Base-by-base conservation (phyloP, 495 filamentous ascomycete species). In the Podospora appendiculata region DNA sequence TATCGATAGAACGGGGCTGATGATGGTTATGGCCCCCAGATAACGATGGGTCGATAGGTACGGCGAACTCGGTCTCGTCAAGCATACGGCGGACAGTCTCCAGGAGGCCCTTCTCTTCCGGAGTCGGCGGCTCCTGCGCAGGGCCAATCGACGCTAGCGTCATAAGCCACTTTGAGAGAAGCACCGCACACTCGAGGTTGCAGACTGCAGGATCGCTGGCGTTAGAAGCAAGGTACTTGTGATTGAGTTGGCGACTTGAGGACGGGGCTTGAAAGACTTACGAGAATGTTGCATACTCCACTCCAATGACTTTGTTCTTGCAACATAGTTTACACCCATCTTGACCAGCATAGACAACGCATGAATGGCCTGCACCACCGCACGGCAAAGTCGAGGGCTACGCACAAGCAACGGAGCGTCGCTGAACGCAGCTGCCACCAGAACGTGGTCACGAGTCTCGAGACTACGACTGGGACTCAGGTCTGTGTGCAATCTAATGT, bases 1-100 rank as follows among this genome's bases (percentile, higher is more conserved):
- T 54, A 52, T 76, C 73, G 53, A 68, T 58, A 7, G 59, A 64
- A 14, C 56, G 55, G 3, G 67, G 64, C 13, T 61, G 62, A 14
- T 66, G 59, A 46, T 71, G 67, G 35, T 50, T 39, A 19, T 57
- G 46, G 40, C 43, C 42, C 8, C 52, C 52, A 4, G 65, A 72
- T 34, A 74, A 66, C 3, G 71, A 72, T 3, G 74, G 74, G 41
- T 78, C 75, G 45, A 78, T 69, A 2, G 74, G 73, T 7, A 84
- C 81, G 41, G 84, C 82, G 63, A 87, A 84, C 54, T 86, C 83
- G 8, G 86, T 88, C 71, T 89, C 86, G 60, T 86, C 82, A 57
- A 89, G 76, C 80, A 89, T 86, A 57, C 79, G 83, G 48, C 83
- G 80, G 38, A 89, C 75, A 74, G 79, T 85, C 40, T 81, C 67